Evolutionary conservation across 2,329 filamentous ascomycete genomes (phyloP), one percentile per base, ranked within the genome.

Genomic region (Orbilia ellipsospora): DNA sequence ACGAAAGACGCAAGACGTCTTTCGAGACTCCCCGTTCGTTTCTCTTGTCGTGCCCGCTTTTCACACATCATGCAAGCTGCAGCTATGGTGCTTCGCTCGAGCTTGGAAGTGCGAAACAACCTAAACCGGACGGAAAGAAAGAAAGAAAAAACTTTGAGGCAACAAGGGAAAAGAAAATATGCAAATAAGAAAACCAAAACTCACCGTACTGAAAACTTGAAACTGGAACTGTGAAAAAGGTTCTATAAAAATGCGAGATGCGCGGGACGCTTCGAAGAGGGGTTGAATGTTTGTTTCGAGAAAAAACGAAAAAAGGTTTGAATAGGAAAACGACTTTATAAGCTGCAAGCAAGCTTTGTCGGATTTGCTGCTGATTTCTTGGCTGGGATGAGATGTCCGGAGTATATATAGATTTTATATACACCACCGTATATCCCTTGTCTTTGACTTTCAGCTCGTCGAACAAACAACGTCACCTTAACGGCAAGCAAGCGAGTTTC

Each of bases 391-490:
- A 36, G 31, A 36, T 36, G 31, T 10, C 5, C 31, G 10, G 31
- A 36, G 31, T 36, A 31, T 36, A 54, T 61, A 36, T 52, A 54
- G 31, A 51, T 66, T 66, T 66, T 67, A 54, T 73, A 65, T 73
- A 73, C 51, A 48, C 44, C 44, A n/a, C 44, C 13, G 6, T 48
- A 48, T n/a, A 48, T 48, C 13, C 44, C 44, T 15, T 36, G 31
- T 36, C 31, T 36, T 36, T 36, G 31, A 36, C 31, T 36, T 42
- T 59, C 45, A 59, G 45, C 42, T 66, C 36, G 59, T 51, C 36
- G 40, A 56, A 67, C 45, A 62, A 45, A 45, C 23, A 20, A n/a
- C 13, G 3, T 36, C 31, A 36, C 31, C 10, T 7, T 10, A 36
- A 36, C 31, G 5, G 31, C 31, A 36, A 36, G 31, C 31, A 45